Percentiles rank a stretch among this genome's conserved stretches.
Conservation (phyloP, 1,284 basidiomycete genomes). For the Apiotrichum veenhuisii region DNA sequence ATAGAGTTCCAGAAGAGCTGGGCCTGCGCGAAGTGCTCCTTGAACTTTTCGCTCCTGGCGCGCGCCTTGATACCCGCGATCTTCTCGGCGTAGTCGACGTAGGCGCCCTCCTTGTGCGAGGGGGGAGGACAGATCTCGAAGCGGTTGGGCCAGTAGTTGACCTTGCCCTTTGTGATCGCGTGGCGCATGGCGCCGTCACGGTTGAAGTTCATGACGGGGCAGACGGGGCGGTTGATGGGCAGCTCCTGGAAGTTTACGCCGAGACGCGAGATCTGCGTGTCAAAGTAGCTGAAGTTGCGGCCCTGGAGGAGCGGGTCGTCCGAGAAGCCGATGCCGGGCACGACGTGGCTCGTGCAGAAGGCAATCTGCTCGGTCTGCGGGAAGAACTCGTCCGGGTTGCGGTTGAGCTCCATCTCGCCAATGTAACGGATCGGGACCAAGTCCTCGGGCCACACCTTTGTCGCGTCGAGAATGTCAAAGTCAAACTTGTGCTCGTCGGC, state of each 20-base stretch:
- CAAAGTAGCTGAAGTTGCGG: conserved; percentile 77
- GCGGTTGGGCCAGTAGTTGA: conserved; percentile 64
- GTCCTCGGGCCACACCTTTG: conserved; percentile 76
- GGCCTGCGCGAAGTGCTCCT: conserved; percentile 49
- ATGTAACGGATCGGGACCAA: conserved; percentile 68
- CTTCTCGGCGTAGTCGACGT: conserved; percentile 48
- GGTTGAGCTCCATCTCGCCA: conserved; percentile 69
- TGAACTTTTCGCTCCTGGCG: conserved; percentile 66
- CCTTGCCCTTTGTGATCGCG: conserved; percentile 34
- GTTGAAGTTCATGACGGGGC: conserved; percentile 69
- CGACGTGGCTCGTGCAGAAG: conserved; percentile 75
- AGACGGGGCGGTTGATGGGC: conserved; percentile 76
- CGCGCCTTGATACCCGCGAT: conserved; percentile 65
- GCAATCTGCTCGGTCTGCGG: conserved; percentile 74
- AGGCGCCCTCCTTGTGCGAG: conserved; percentile 56
- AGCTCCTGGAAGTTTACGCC: conserved; percentile 60
- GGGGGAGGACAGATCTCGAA: conserved; percentile 52
- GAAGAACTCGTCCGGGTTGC: conserved; percentile 63
- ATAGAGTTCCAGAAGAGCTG: conserved; percentile 75
- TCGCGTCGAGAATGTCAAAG: conserved; percentile 66
- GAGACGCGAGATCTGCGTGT: conserved; percentile 69
- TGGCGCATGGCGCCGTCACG: conserved; percentile 62
- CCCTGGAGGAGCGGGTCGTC: conserved; percentile 79
- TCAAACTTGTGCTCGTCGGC: conserved; percentile 66
- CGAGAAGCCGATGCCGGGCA: conserved; percentile 74